Evolutionary conservation across 116 monocot species (phyloP), one percentile per base, ranked within the genome.

Genomic region (Thalassia testudinum): DNA sequence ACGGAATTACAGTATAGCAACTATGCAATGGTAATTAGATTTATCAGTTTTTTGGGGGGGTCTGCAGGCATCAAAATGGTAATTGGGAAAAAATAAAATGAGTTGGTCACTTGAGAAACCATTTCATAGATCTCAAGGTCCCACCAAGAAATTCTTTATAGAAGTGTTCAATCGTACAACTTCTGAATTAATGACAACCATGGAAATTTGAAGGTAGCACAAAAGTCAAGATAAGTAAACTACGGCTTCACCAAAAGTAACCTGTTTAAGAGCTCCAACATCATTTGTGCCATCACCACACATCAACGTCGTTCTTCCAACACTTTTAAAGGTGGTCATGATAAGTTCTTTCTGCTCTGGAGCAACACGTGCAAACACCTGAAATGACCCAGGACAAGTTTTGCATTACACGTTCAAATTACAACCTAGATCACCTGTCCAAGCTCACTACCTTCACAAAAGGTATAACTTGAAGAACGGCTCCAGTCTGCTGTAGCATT

Each of bases 211-310:
- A 45, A 16, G 18, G 45, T 6, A 16, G 4, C 45, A 7, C 19
- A 45, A 45, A 45, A 6, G 30, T 13, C 15, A 20, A 45, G 19
- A 6, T 45, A n/a, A n/a, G 14, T 40, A 40, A 40, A 40, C 40
- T 40, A 40, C 11, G 7, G 15, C 45, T 7, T 15, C 45, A 5
- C 15, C 7, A 27, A 42, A 27, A 21, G 38, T 23, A 59, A 86
- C 99, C 99, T 99, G 99, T 58, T 99, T 99, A 19, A 99, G 68
- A 48, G 90, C 99, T 14, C 99, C 99, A 64, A 99, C 99, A 71
- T 99, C 99, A 75, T 99, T 99, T 8, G 99, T 99, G 73, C 99
- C 99, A 86, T 99, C 99, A 54, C 99, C 99, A 69, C 99, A 99
- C 99, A 99, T 99, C 68, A 99, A 60, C 42, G 99, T 86, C 78